Evolutionary conservation across 108 stramenopile genomes (phyloP), one percentile per base, ranked within the genome.

Genomic region (Conticribra guillardii): DNA sequence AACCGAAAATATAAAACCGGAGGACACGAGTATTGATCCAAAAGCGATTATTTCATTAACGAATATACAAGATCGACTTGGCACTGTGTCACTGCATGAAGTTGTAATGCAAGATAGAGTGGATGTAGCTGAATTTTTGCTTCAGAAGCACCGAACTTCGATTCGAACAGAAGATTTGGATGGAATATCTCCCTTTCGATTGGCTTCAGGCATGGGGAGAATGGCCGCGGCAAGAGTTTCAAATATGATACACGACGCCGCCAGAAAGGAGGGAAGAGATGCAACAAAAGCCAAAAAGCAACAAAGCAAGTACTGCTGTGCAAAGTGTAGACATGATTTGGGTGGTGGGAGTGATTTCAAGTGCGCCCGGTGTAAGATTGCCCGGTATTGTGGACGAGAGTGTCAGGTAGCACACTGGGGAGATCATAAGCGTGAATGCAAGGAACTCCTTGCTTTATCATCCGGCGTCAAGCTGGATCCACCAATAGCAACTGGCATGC

Each of bases 401-500:
- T 82, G 81, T 48, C 81, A 82, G 54, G 30, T 22, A 2, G 18
- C 52, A 19, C 69, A 82, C 23, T 82, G 81, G 81, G 60, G 54
- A 46, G 27, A 50, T 1, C 74, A 81, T 54, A 81, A 81, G 60
- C 55, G 44, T 21, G 74, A 62, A n/a, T 81, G 80, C 53, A 32
- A 33, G 2, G 24, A 5, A 32, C 8, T 62, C 0, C 17, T 46
- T 16, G 29, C 64, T 7, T 1, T 66, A 1, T 55, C 64, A 28
- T 14, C 5, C 8, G 46, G 46, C 0, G 59, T 69, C 31, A 69
- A 28, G 4, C 21, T 65, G n/a, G 52, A 23, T 28, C 24, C n/a
- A n/a, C n/a, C n/a, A n/a, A n/a, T 51, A 52, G 57, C 28, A 17
- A 50, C 45, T n/a, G 50, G 7, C 28, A 2, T 28, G 7, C 21